Base-by-base conservation (phyloP, 257 asterid genomes). In the Anisodus acutangulus region DNA sequence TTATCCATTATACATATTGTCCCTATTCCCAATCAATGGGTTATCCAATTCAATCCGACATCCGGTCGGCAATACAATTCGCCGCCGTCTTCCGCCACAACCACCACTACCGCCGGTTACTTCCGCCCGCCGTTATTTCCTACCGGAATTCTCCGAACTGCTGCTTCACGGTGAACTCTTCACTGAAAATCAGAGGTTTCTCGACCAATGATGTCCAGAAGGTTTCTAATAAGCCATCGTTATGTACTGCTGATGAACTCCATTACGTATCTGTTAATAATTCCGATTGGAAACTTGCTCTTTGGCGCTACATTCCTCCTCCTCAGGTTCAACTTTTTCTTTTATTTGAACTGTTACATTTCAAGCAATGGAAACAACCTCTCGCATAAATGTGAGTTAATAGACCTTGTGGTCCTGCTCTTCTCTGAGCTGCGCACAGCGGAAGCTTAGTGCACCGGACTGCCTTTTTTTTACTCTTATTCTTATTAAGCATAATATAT, bases 241-340 rank as follows among this genome's bases (percentile, higher is more conserved):
- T 94, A 80, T 96, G 99, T 89, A 94, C 98, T 19, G 98, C 99
- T 80, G 98, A 96, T 80, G 99, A 97, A 90, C 95, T 97, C 69
- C 98, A 97, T 84, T 97, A 95, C 35, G 98, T 97, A 70, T 82
- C 97, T 6, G 94, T 91, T 67, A 85, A 89, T 74, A 92, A 87
- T 84, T 94, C 94, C 11, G 91, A 80, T 55, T 95, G 98, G 99
- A 84, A 90, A 39, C 95, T 97, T 84, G 95, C 98, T 35, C 98
- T 97, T 85, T 97, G 98, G 99, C 98, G 99, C 31, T 97, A 94
- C 84, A 87, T 80, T 51, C 98, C 99, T 13, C 88, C 95, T 82
- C 93, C 99, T 9, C 87, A 92, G 97, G 99, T 95, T 17, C 60
- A 5, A 0, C 0, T 55, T 6, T 16, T 2, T 5, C 19, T 49